Base-by-base conservation (phyloP, 192 early-diverging fungal genomes). In the Entomortierella parvispora region DNA sequence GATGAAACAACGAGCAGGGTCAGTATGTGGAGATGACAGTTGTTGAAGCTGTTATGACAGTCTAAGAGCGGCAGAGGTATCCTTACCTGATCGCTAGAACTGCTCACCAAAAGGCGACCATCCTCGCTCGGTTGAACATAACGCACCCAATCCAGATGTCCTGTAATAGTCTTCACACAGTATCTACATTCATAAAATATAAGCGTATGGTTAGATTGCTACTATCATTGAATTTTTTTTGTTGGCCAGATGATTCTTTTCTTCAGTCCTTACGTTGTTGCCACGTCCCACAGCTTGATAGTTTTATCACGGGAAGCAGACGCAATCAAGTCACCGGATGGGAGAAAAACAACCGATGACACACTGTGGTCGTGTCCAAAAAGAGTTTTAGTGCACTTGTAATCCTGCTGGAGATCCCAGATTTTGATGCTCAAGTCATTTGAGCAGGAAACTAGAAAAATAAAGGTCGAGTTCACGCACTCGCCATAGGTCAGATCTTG, bases 331-430 rank as follows among this genome's bases (percentile, higher is more conserved):
- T 95, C 93, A 5, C 90, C 85, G 29, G 88, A 88, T n/a, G 94
- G 87, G 52, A 93, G 69, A 63, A 93, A 90, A 4, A 64, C 54
- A 11, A 97, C 91, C 14, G 89, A 90, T 1, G 95, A 96, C 8
- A 99, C 92, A 68, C 88, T 92, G 78, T 99, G 95, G 80, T 97
- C 96, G 64, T 99, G 97, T 33, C 96, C 97, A 65, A 90, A 86
- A 40, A 99, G 71, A 6, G 97, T 97, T 23, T 87, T 86, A 40
- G 93, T 83, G 76, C 94, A 95, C 66, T 88, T 85, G 68, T 94
- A 92, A 53, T 92, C 85, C 56, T 91, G 86, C 31, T 89, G 81
- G n/a, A 91, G 68, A 71, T 97, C 95, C 97, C 97, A 99, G 18
- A 98, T 69, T 43, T 97, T 93, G 79, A 97, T 88, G 10, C 93